Conservation (phyloP, 2,329 filamentous ascomycete genomes). For the Sporothrix sp. region DNA sequence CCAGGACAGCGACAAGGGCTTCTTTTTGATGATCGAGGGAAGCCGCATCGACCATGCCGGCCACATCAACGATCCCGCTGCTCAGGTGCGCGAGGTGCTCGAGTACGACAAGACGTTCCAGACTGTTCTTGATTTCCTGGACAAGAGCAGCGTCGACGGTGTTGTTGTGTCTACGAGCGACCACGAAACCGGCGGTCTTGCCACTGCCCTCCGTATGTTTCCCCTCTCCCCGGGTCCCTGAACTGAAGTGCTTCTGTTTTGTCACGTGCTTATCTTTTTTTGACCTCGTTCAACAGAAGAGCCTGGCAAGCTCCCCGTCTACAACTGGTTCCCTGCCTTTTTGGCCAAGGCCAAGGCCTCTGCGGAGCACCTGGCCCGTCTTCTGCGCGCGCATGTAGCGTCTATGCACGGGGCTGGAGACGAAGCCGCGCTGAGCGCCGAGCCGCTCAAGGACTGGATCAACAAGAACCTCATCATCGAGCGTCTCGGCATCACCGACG, state of each 20-base stretch:
- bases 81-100: conserved; percentile 85
- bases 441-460: conserved; percentile 51
- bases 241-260: too few species aligned
- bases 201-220: conserved; percentile 60
- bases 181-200: conserved; percentile 88
- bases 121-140: conserved; percentile 74
- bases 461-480: conserved; percentile 55
- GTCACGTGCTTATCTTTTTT: background rate
- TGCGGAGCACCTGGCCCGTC: conserved; percentile 57
- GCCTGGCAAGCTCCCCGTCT: conserved; percentile 43
- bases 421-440: conserved; percentile 10
- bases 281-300: too few species aligned
- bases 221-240: background rate
- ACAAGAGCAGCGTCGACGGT: conserved; percentile 60
- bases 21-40: conserved; percentile 98
- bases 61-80: conserved; percentile 72
- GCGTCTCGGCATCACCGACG: conserved; percentile 69
- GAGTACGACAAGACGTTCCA: conserved; percentile 85
- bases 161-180: conserved; percentile 86
- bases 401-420: conserved; percentile 17
- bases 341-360: conserved; percentile 70
- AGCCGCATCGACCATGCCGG: conserved; percentile 94
- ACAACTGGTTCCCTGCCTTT: conserved; percentile 71
- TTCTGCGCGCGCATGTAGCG: conserved; percentile 52
- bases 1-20: conserved; percentile 74